A percentile compares a stretch with the other conserved stretches of the same genome.
Conservation (phyloP, 2,329 filamentous ascomycete genomes). For the Fusarium verrucosum region DNA sequence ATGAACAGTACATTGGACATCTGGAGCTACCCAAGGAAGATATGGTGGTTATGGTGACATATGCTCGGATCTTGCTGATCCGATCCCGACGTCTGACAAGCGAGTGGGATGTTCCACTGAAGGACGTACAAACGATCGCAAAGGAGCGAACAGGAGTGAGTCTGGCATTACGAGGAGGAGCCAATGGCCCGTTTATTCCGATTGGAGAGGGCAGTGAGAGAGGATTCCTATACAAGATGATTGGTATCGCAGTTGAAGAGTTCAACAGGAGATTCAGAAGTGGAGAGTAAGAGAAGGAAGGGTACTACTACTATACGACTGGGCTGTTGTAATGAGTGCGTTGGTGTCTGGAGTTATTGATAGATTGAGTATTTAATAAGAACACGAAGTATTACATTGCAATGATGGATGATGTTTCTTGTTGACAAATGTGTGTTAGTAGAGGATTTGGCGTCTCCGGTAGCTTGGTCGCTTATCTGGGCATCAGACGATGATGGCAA, state of each 20-base stretch:
- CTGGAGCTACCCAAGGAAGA: slow-evolving; percentile 90
- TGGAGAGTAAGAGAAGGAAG: slow-evolving; percentile 43
- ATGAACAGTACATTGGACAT: slow-evolving; percentile 96
- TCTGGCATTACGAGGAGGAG: slow-evolving; percentile 85
- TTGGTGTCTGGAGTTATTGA: slow-evolving; percentile 22
- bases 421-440: background rate
- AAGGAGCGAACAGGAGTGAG: slow-evolving; percentile 97
- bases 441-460: background rate
- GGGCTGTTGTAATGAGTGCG: background rate
- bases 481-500: slow-evolving; percentile 8
- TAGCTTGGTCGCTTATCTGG: slow-evolving; percentile 8
- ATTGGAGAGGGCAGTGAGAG: slow-evolving; percentile 84
- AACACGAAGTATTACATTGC: slow-evolving; percentile 5
- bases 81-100: slow-evolving; percentile 84
- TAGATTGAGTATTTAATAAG: background rate
- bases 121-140: slow-evolving; percentile 94
- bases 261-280: slow-evolving; percentile 69
- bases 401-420: background rate
- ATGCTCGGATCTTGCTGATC: slow-evolving; percentile 87
- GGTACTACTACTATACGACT: background rate
- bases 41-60: slow-evolving; percentile 89
- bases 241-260: slow-evolving; percentile 72
- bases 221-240: slow-evolving; percentile 71
- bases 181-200: slow-evolving; percentile 93
- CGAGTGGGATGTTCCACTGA: slow-evolving; percentile 96